phyloP scores from a whole-genome alignment of 768 basidiomycete genomes.

The Boletus pseudo-olivaceus region DNA sequence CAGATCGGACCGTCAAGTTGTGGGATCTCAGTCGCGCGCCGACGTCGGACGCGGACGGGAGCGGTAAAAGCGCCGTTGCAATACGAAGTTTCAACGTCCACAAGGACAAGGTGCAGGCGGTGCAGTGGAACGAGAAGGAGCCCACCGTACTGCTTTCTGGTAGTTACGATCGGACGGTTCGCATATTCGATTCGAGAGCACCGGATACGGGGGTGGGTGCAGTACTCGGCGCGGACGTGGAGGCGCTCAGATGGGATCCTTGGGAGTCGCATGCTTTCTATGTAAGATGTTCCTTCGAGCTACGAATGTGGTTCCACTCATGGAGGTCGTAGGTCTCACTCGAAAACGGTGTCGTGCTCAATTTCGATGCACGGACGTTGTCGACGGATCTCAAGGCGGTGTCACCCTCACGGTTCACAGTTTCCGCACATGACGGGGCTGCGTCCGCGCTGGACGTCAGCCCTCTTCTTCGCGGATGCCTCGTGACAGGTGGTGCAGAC shows the following conservation, averaged over 20 bases:
- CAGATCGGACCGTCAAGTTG: conserved; percentile 93
- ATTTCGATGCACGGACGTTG: conserved; percentile 86
- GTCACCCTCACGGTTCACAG: conserved; percentile 76
- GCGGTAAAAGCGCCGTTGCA: conserved; percentile 46
- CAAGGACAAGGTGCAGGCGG: conserved; percentile 93
- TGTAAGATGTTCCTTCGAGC: conserved; percentile 43
- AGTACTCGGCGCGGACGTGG: conserved; percentile 86
- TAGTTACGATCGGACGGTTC: conserved; percentile 92
- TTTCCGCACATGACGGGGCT: conserved; percentile 91
- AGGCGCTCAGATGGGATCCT: conserved; percentile 93
- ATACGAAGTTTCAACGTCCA: conserved; percentile 83
- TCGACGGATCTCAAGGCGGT: conserved; percentile 62
- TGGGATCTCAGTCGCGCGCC: conserved; percentile 88
- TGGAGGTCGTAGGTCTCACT: conserved; percentile 69
- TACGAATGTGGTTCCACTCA: not conserved
- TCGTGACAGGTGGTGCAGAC: conserved; percentile 93
- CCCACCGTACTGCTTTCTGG: conserved; percentile 90
- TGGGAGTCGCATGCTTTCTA: conserved; percentile 88
- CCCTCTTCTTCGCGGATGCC: conserved; percentile 82
- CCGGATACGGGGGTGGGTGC: conserved; percentile 82
- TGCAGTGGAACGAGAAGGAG: conserved; percentile 90
- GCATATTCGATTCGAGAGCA: conserved; percentile 88
- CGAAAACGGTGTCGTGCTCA: conserved; percentile 91
- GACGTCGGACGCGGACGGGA: conserved; percentile 43
- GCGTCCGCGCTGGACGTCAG: conserved; percentile 89